Evolutionary conservation across 768 basidiomycete species (phyloP), one percentile per base, ranked within the genome.

Genomic region (Rickenella mellea): DNA sequence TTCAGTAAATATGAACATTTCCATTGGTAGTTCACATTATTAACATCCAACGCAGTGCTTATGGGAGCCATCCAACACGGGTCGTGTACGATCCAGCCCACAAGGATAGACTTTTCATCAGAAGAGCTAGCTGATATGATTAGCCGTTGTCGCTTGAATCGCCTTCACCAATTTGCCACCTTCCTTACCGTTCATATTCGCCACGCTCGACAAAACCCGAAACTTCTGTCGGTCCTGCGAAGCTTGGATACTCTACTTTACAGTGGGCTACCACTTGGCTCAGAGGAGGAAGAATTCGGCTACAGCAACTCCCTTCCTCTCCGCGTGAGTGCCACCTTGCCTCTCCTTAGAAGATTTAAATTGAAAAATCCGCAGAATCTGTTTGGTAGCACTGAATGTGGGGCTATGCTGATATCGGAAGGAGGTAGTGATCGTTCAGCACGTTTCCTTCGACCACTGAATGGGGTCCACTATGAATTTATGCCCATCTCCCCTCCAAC

Each of bases 361-460:
- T 64, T 48, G 63, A 17, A 5, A 24, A 22, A 27, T 46, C 39
- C 45, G 28, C 54, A 83, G 78, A 88, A 86, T 56, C 66, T 84
- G 14, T 88, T 87, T 55, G 86, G 86, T 14, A 84, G 76, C 58
- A 89, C 86, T 1, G 86, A 89, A 66, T 74, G 81, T 46, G 83
- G 83, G 30, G 79, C 74, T 1, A 82, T 82, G 69, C 63, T 89
- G 41, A 56, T 77, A 21, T 80, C 82, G 10, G 51, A 66, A 32
- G 78, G 77, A 32, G 74, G 70, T 26, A 60, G 64, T 41, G 76
- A 71, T 28, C 64, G 60, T 37, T 66, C 73, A 45, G 70, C 69
- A 42, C 66, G 66, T 28, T 62, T 76, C 43, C 70, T 87, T 31
- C 68, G 66, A 21, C 65, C 76, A 9, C 56, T 85, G n/a, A 71